A percentile compares a stretch with the other conserved stretches of the same genome.
These are phyloP conservation scores for Penicillium frequentans DNA, from an alignment of 2,329 filamentous ascomycete species.

Conservation along the genomic window DNA sequence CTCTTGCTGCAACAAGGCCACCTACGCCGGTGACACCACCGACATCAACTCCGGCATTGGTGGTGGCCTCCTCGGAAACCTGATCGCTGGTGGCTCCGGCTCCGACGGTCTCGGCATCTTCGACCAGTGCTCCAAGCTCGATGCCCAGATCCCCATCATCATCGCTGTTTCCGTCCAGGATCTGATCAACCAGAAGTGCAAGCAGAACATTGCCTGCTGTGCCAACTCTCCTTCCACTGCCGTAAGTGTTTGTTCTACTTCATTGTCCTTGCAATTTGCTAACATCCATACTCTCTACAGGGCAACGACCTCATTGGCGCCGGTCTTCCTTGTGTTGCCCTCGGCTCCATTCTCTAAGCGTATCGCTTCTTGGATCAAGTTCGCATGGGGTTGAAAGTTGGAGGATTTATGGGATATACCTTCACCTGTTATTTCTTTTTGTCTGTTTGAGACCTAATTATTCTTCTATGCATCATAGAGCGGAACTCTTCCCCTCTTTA, in stretches of 20 bases:
- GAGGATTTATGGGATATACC: conserved; percentile 12
- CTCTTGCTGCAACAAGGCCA: conserved; percentile 41
- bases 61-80: conserved; percentile 30
- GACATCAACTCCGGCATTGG: conserved; percentile 30
- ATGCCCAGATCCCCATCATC: conserved; percentile 21
- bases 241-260: conserved; percentile 15
- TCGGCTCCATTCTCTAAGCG: conserved; percentile 39
- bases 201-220: conserved; percentile 42
- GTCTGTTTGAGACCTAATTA: conserved; percentile 10
- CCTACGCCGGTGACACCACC: conserved; percentile 35
- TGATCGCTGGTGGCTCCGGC: conserved; percentile 34
- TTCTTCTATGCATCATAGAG: conserved; percentile 10
- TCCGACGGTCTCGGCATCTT: conserved; percentile 36
- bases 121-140: conserved; percentile 42
- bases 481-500: conserved; percentile 10
- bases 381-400: conserved; percentile 4
- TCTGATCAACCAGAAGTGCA: conserved; percentile 34
- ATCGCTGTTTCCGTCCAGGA: conserved; percentile 29
- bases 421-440: conserved; percentile 15
- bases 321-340: conserved; percentile 31
- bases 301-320: conserved; percentile 31
- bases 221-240: conserved; percentile 28
- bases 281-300: conserved; percentile 9
- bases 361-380: not conserved
- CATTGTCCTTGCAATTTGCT: accelerated